A percentile compares a stretch with the other conserved stretches of the same genome.
Conservation (phyloP, 2,329 filamentous ascomycete species). For the Aspergillus sp. region DNA sequence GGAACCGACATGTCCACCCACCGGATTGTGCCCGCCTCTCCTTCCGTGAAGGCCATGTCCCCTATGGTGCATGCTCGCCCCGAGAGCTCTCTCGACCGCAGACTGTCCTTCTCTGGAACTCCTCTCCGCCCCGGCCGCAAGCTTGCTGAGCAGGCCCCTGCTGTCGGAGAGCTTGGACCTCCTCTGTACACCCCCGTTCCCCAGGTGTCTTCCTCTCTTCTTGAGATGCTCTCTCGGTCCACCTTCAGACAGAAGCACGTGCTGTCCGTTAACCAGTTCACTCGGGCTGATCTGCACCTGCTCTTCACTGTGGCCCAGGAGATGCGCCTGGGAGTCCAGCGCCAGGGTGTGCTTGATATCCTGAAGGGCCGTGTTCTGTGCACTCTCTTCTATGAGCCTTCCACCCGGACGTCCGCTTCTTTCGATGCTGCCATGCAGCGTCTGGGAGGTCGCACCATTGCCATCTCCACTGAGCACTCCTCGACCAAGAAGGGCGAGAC, state of each 20-base stretch:
- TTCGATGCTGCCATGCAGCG: constrained; percentile 99
- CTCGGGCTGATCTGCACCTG: constrained; percentile 80
- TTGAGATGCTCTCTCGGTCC: constrained; percentile 73
- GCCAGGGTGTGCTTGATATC: constrained; percentile 83
- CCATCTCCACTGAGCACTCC: constrained; percentile 78
- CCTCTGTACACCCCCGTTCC: constrained; percentile 51
- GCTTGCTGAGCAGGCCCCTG: constrained; percentile 28
- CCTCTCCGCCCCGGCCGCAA: constrained; percentile 34
- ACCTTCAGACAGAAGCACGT: constrained; percentile 89
- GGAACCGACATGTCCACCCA: constrained; percentile 78
- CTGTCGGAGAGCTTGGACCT: constrained; percentile 40
- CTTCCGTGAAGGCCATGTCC: constrained; percentile 55
- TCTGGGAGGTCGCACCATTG: constrained; percentile 82
- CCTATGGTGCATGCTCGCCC: constrained; percentile 42
- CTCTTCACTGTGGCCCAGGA: constrained; percentile 97
- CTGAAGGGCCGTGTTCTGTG: constrained; percentile 83
- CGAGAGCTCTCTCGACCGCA: constrained; percentile 41
- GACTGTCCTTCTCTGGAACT: constrained; percentile 40
- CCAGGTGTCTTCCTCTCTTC: constrained; percentile 60
- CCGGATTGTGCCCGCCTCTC: constrained; percentile 54
- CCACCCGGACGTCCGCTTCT: constrained; percentile 89
- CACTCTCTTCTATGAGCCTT: constrained; percentile 97
- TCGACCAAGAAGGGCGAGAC: constrained; percentile 94
- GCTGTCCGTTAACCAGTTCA: constrained; percentile 88
- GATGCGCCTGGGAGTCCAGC: constrained; percentile 93